Percentiles rank a stretch among this genome's conserved stretches.
Conservation (phyloP, 1,284 basidiomycete genomes). For the Ceratobasidium sp. region DNA sequence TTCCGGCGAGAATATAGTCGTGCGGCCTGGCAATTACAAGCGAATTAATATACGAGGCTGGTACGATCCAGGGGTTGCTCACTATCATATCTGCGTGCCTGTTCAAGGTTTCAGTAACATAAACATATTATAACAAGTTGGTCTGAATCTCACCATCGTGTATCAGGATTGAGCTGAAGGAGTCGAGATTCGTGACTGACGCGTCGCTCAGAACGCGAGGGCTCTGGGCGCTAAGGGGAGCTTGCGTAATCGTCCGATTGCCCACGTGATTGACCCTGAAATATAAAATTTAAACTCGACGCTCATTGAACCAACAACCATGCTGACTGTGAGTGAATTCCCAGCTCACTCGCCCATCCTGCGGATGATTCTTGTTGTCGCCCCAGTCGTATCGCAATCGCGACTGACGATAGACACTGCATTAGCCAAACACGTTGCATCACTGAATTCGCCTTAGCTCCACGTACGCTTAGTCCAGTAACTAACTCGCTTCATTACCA, state of each 20-base stretch:
- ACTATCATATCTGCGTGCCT: slow-evolving; percentile 51
- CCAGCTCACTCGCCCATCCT: background rate
- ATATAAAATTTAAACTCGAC: slow-evolving; percentile 25
- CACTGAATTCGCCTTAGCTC: slow-evolving; percentile 2
- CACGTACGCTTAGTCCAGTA: background rate
- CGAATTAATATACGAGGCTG: slow-evolving; percentile 43
- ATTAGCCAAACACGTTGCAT: slow-evolving; percentile 45
- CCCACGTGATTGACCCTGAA: slow-evolving; percentile 19
- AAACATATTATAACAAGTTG: background rate
- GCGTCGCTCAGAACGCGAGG: slow-evolving; percentile 43
- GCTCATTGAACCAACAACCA: background rate
- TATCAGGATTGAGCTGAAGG: slow-evolving; percentile 9
- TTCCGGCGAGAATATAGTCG: slow-evolving; percentile 96
- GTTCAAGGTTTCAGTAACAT: background rate
- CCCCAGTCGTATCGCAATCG: slow-evolving; percentile 43
- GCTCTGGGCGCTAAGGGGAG: slow-evolving; percentile 7
- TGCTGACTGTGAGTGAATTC: slow-evolving; percentile 10
- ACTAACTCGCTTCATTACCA: background rate
- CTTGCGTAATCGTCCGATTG: slow-evolving; percentile 16
- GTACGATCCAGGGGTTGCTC: slow-evolving; percentile 11
- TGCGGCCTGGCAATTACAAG: slow-evolving; percentile 70
- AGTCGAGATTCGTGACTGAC: slow-evolving; percentile 32
- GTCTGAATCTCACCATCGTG: slow-evolving; percentile 31
- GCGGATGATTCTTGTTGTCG: slow-evolving; percentile 40
- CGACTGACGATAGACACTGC: slow-evolving; percentile 46